Conservation (phyloP, 2,329 filamentous ascomycete species). For the Paraphoma sp. region DNA sequence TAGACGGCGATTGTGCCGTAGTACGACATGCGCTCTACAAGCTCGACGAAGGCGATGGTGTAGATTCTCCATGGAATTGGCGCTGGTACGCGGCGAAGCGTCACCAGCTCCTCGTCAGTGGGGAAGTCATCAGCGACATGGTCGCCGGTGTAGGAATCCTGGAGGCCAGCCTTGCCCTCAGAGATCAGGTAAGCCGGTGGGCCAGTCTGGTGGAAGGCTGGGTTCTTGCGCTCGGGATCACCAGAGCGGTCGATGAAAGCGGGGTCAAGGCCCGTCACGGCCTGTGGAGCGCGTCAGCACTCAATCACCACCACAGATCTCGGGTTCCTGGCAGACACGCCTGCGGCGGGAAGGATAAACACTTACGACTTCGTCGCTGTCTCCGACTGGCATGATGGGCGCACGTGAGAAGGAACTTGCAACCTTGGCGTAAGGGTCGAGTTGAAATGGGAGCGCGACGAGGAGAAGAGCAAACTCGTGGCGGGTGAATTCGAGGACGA, state of each 20-base stretch:
- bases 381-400: constrained; percentile 35
- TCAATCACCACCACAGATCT: not conserved
- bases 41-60: constrained; percentile 47
- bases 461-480: constrained; percentile 19
- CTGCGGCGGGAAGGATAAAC: not conserved
- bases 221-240: constrained; percentile 42
- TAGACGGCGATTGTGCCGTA: constrained; percentile 47
- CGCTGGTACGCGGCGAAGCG: constrained; percentile 44
- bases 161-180: constrained; percentile 48
- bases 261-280: constrained; percentile 41
- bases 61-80: constrained; percentile 42
- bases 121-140: constrained; percentile 32
- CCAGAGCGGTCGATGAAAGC: constrained; percentile 42
- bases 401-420: not conserved
- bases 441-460: constrained; percentile 11
- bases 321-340: not conserved
- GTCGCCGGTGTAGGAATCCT: constrained; percentile 29
- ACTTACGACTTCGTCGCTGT: constrained; percentile 35
- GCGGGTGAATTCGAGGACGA: not conserved
- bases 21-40: constrained; percentile 49
- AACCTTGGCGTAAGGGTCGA: constrained; percentile 1
- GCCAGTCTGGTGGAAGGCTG: constrained; percentile 26
- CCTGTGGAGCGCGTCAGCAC: constrained; percentile 24
- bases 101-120: constrained; percentile 43
- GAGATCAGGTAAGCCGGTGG: constrained; percentile 38